Conservation (phyloP, 345 rosid genomes). For the Anastatica hierochuntica region DNA sequence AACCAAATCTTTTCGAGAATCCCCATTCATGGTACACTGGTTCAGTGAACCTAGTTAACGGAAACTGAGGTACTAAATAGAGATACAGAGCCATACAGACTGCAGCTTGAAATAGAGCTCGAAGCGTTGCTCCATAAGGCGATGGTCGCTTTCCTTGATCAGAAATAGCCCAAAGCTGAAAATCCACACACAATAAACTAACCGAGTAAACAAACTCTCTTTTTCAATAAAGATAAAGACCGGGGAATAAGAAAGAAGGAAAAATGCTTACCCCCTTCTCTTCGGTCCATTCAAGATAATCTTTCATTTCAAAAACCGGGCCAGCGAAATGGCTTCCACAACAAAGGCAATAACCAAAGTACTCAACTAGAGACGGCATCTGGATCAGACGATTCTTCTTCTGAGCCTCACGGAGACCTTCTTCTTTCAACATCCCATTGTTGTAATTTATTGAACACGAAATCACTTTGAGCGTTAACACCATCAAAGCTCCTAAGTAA, state of each 20-base stretch:
- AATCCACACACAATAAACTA: no score
- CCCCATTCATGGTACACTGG: conserved; percentile 83
- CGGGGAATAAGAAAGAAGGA: conserved; percentile 8
- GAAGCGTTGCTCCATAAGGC: conserved; percentile 51
- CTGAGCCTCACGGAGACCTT: conserved; percentile 70
- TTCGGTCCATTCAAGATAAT: conserved; percentile 88
- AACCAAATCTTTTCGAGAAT: conserved; percentile 70
- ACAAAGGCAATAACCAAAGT: conserved; percentile 86
- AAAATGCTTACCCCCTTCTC: conserved; percentile 62
- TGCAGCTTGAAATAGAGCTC: conserved; percentile 76
- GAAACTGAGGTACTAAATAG: conserved; percentile 61
- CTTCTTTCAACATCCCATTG: conserved; percentile 81
- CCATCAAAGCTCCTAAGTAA: conserved; percentile 96
- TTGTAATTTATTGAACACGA: conserved; percentile 83
- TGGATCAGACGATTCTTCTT: conserved; percentile 58
- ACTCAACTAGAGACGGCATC: conserved; percentile 80
- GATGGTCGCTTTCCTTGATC: conserved; percentile 49
- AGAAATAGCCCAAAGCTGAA: conserved; percentile 62
- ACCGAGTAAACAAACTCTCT: neutral
- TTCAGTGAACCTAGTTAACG: conserved; percentile 60
- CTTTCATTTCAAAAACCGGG: conserved; percentile 96
- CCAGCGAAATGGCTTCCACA: conserved; percentile 98
- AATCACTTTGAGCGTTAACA: conserved; percentile 81
- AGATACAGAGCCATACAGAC: conserved; percentile 82
- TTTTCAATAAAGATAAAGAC: neutral